phyloP scores from a whole-genome alignment of 345 rosid species.

The Geranium brycei region DNA sequence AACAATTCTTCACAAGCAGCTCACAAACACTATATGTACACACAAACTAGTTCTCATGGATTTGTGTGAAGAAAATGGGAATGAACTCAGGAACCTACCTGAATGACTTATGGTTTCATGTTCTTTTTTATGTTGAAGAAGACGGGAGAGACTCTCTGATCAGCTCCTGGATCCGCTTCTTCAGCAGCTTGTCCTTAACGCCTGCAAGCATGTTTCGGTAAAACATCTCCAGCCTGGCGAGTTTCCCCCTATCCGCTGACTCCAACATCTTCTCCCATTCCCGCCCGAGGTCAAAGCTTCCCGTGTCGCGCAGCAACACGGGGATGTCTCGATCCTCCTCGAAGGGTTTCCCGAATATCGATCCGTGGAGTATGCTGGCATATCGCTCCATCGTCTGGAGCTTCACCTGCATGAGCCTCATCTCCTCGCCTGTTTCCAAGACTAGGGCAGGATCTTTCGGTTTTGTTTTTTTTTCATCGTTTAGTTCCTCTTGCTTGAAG shows the following conservation, averaged over 20 bases:
- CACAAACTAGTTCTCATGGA: no score
- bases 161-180: slow-evolving; percentile 69
- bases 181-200: slow-evolving; percentile 75
- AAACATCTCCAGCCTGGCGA: slow-evolving; percentile 61
- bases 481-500: slow-evolving; percentile 22
- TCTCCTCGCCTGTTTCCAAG: slow-evolving; percentile 27
- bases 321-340: slow-evolving; percentile 60
- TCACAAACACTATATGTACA: no score
- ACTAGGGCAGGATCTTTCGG: slow-evolving; percentile 11
- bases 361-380: slow-evolving; percentile 70
- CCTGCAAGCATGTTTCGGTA: slow-evolving; percentile 59
- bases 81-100: no score
- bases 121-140: slow-evolving; percentile 4
- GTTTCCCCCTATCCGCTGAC: slow-evolving; percentile 48
- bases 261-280: slow-evolving; percentile 85
- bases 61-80: no score
- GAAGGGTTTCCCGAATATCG: slow-evolving; percentile 66
- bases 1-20: no score
- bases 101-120: no score
- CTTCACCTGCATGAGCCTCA: slow-evolving; percentile 48
- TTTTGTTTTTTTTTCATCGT: slow-evolving; percentile 13
- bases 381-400: slow-evolving; percentile 58
- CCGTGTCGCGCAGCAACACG: slow-evolving; percentile 28
- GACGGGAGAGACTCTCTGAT: slow-evolving; percentile 51
- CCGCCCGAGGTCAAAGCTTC: slow-evolving; percentile 43